Percentiles rank a stretch among this genome's conserved stretches.
Conservation (phyloP, 2,329 filamentous ascomycete species). For the Hypomyces rosellus region DNA sequence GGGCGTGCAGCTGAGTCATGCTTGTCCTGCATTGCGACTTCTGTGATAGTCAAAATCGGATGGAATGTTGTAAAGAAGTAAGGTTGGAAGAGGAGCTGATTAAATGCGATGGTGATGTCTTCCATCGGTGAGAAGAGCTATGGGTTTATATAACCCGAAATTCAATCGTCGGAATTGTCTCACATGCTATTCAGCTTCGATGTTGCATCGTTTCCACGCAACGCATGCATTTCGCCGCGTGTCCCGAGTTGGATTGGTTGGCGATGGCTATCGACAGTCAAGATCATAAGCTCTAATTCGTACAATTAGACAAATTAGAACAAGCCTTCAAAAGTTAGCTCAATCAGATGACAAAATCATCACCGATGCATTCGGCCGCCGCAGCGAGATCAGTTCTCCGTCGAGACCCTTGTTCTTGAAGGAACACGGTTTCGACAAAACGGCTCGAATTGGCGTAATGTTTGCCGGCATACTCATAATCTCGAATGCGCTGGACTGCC, state of each 20-base stretch:
- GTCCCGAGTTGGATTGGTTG: too few relatives aligned
- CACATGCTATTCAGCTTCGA: too few relatives aligned
- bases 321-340: background rate
- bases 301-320: background rate
- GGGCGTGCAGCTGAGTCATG: background rate
- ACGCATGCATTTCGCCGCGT: too few relatives aligned
- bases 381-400: background rate
- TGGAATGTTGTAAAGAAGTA: background rate
- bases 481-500: background rate
- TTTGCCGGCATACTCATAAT: background rate
- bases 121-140: too few relatives aligned
- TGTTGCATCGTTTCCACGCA: too few relatives aligned
- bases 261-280: too few relatives aligned
- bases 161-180: too few relatives aligned
- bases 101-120: too few relatives aligned
- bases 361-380: background rate
- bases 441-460: background rate
- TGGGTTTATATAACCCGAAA: too few relatives aligned
- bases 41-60: background rate
- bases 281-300: too few relatives aligned
- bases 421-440: background rate
- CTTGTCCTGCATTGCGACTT: background rate
- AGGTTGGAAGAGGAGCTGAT: too few relatives aligned
- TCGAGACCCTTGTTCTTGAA: background rate
- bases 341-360: background rate